Base-by-base conservation (phyloP, 2,329 filamentous ascomycete genomes). In the Beauveria asiatica region DNA sequence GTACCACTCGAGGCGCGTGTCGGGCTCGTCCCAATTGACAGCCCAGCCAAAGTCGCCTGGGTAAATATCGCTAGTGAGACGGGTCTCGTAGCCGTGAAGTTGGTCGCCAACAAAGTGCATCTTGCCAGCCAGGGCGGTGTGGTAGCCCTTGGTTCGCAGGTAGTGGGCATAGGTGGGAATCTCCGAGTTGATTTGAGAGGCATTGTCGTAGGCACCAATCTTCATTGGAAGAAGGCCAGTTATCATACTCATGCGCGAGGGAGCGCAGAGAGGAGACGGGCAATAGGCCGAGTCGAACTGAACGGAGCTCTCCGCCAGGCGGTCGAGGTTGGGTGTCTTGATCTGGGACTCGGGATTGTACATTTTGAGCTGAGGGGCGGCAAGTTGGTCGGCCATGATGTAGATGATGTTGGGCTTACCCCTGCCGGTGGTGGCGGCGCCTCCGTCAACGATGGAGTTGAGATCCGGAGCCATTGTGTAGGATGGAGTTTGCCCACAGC, bases 21-120 rank as follows among this genome's bases (percentile, higher is more conserved):
- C 87, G 11, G 92, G 92, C 72, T 92, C 86, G 71, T 97, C 92
- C 92, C 92, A 97, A 76, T 96, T 92, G 64, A 96, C 92, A 13
- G 88, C 87, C 92, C 92, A 97, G 64, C 92, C 92, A 70, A 94
- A 92, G 70, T 97, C 92, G 61, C 88, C 92, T 1, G 92, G 92
- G 73, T 97, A 97, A 70, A 97, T 96, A 73, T 97, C 92, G 66
- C 88, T 90, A n/a, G 92, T 97, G 68, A 97, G 80, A 61, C 92
- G 85, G 69, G 90, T 88, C 78, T 97, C 92, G 69, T 96, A 97
- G 33, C 92, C 92, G 72, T 97, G 92, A 62, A 97, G 80, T 76
- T 97, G 92, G 71, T 97, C 92, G 39, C 92, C 92, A 59, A 95
- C 89, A 72, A 97, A 97, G 75, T 97, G 92, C 92, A 97, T 97